Percentiles rank a stretch among this genome's conserved stretches.
Evolutionary conservation across 73 alveolate species (phyloP).

Genomic region (Paramecium biaurelia): DNA sequence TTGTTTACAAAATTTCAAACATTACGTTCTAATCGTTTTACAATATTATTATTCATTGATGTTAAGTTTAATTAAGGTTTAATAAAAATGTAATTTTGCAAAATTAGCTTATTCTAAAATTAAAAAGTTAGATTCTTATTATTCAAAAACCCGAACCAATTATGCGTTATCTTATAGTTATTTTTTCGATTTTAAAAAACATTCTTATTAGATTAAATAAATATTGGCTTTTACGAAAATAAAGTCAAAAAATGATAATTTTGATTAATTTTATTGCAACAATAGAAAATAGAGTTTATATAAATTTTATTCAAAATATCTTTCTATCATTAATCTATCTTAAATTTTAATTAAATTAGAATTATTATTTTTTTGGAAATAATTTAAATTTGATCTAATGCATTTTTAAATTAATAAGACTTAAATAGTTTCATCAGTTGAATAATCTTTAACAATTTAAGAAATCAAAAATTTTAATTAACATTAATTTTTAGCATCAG

Average conservation of each 20-base stretch:
- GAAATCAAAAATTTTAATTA: background rate
- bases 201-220: background rate
- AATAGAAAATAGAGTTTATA: background rate
- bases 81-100: background rate
- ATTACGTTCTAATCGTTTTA: background rate
- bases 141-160: background rate
- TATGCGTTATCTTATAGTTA: background rate
- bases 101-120: background rate
- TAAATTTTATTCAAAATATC: background rate
- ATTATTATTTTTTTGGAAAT: background rate
- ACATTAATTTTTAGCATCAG: background rate
- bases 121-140: background rate
- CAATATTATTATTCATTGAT: background rate
- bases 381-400: background rate
- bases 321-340: background rate
- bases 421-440: background rate
- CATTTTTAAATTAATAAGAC: background rate
- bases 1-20: background rate
- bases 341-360: background rate
- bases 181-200: background rate
- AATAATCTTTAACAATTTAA: background rate
- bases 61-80: background rate
- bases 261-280: background rate
- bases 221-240: background rate
- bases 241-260: background rate